These are phyloP conservation scores for Taxawa tesnikishii DNA, from an alignment of 2,329 filamentous ascomycete species.

Conservation along the genomic window DNA sequence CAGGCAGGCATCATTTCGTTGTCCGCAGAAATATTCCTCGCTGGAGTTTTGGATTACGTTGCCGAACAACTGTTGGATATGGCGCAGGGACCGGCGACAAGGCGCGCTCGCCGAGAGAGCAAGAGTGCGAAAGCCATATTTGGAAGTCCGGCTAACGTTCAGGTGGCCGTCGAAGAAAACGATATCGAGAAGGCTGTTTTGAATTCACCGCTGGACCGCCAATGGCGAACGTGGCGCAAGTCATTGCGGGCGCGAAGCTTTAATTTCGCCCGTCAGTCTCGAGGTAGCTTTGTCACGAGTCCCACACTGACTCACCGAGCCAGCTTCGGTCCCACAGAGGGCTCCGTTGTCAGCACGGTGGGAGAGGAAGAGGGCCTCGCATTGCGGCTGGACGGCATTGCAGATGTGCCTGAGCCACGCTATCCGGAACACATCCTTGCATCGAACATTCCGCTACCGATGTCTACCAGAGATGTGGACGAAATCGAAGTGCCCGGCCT, in stretches of 20 bases:
- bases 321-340: conserved; percentile 1
- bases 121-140: conserved; percentile 13
- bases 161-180: conserved; percentile 72
- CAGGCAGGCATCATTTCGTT: conserved; percentile 54
- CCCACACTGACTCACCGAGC: conserved; percentile 2
- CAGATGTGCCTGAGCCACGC: conserved; percentile 25
- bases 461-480: conserved; percentile 54
- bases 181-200: conserved; percentile 91
- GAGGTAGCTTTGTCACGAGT: conserved; percentile 1
- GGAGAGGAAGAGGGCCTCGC: background rate
- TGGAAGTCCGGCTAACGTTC: background rate
- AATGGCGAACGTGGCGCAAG: conserved; percentile 96
- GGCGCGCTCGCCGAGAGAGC: conserved; percentile 37
- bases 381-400: background rate
- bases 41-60: conserved; percentile 86
- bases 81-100: conserved; percentile 71
- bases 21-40: conserved; percentile 88
- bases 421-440: conserved; percentile 30
- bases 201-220: conserved; percentile 72
- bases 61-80: conserved; percentile 84
- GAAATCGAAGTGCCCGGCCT: conserved; percentile 73
- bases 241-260: conserved; percentile 40
- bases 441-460: conserved; percentile 55
- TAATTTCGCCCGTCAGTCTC: background rate
- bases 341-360: background rate